Evolutionary conservation across 2,329 filamentous ascomycete species (phyloP).

Genomic region (Plectosphaerella cucumerina): DNA sequence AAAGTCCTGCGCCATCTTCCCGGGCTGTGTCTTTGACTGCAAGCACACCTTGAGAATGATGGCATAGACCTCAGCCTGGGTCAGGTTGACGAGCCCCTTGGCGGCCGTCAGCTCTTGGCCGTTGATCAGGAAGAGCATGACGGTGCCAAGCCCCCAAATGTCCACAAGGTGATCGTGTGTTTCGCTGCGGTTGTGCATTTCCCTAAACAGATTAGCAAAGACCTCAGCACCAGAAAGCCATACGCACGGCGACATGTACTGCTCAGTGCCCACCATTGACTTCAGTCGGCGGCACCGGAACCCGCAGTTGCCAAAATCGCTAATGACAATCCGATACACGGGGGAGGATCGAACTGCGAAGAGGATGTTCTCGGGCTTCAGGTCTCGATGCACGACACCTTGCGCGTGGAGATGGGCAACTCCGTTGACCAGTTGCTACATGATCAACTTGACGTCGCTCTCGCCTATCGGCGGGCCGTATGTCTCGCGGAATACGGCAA

Average conservation of each 20-base stretch:
- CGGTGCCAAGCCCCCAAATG: slow-evolving; percentile 49
- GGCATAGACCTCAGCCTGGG: slow-evolving; percentile 16
- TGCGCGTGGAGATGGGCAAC: slow-evolving; percentile 45
- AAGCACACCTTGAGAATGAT: slow-evolving; percentile 8
- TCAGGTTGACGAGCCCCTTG: slow-evolving; percentile 13
- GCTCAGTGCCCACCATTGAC: slow-evolving; percentile 39
- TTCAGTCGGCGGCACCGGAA: slow-evolving; percentile 35
- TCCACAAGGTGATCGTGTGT: slow-evolving; percentile 37
- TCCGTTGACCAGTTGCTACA: slow-evolving; percentile 42
- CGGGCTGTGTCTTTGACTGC: slow-evolving; percentile 12
- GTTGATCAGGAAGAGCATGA: slow-evolving; percentile 27
- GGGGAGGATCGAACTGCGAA: slow-evolving; percentile 39
- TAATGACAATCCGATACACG: slow-evolving; percentile 42
- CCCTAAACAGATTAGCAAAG: slow-evolving; percentile 24
- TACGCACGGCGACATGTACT: slow-evolving; percentile 48
- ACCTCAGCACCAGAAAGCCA: background rate
- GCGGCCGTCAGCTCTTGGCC: slow-evolving; percentile 6
- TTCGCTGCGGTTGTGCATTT: slow-evolving; percentile 23
- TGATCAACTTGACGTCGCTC: slow-evolving; percentile 37
- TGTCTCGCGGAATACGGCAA: slow-evolving; percentile 29
- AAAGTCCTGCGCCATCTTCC: slow-evolving; percentile 20
- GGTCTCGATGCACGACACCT: slow-evolving; percentile 46
- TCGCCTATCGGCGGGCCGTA: slow-evolving; percentile 25
- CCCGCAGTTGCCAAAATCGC: slow-evolving; percentile 48
- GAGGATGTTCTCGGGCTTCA: slow-evolving; percentile 52